Evolutionary conservation across 2,329 filamentous ascomycete genomes (phyloP).

Genomic region (Hypomyces rosellus): DNA sequence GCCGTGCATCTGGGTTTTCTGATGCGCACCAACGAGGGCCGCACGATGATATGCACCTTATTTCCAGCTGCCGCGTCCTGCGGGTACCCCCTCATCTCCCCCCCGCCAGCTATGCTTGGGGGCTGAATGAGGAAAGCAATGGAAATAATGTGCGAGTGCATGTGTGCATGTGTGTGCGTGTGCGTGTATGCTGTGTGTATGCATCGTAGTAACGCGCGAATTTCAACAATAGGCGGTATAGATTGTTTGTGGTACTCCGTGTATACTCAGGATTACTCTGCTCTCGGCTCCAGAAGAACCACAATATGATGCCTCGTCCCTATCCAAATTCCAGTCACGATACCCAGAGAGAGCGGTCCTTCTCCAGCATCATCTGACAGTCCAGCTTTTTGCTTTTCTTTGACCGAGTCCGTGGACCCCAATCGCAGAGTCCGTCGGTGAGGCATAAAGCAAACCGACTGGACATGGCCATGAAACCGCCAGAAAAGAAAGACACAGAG

Average conservation of each 20-base stretch:
- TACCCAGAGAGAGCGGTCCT: background rate
- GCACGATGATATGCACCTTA: too few species aligned
- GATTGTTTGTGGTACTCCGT: too few species aligned
- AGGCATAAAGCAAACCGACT: constrained; percentile 1
- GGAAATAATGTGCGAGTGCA: too few species aligned
- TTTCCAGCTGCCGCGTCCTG: background rate
- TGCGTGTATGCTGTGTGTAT: too few species aligned
- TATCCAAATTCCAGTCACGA: background rate
- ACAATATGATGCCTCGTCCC: background rate
- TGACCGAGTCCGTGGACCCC: background rate
- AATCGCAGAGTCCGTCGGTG: constrained; percentile 4
- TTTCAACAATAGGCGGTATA: too few species aligned
- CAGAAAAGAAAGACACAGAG: background rate
- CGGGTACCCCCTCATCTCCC: too few species aligned
- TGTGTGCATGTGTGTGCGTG: too few species aligned
- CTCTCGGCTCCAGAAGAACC: background rate
- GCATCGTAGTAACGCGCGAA: too few species aligned
- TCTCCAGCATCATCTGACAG: constrained; percentile 7
- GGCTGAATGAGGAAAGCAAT: too few species aligned
- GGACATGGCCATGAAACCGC: constrained; percentile 3
- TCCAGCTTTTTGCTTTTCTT: background rate
- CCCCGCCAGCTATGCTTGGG: too few species aligned
- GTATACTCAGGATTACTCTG: too few species aligned
- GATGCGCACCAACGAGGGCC: constrained; percentile 1
- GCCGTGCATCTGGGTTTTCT: background rate